Evolutionary conservation across 495 filamentous ascomycete genomes (phyloP), one percentile per base, ranked within the genome.

Genomic region (Trichoderma reesei): DNA sequence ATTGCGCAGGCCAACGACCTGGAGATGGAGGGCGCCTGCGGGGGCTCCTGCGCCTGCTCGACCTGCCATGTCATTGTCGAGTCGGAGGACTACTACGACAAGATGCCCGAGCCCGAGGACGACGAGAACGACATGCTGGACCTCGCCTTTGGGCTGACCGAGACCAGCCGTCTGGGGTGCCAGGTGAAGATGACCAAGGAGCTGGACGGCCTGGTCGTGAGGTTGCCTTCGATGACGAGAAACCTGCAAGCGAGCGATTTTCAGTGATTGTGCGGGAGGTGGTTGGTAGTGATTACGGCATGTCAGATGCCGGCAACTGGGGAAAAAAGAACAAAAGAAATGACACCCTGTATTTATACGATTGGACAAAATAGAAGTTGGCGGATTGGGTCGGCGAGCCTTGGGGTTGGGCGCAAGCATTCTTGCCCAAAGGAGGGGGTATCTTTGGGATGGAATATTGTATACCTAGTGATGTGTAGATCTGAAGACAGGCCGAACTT

Each of bases 91-190:
- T 83, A 89, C 80, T 98, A 91, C 72, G 94, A 98, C 67, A 87
- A 86, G 77, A 93, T 98, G 79, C 83, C 87, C 56, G 95, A 98
- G 75, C 90, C 94, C 16, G 87, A 88, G 46, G 94, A 98, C 73
- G 95, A 98, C 73, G 94, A 98, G 83, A 98, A 98, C 74, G 94
- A 98, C 76, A 98, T 98, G 94, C 79, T 98, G 69, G 94, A 98
- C 73, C 74, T 98, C 65, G 94, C 94, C 0, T 98, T 98, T 73
- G 94, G 94, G 0, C 71, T 98, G 68, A 97, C 92, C 7, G 94
- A 98, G 79, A 98, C 95, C 59, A 96, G 90, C 54, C 83, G 94
- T n/a, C 75, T 98, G 59, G 94, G 94, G 7, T 98, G 94, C 75
- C 94, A 98, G 79, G 89, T 98, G 37, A 73, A 85, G 68, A 97